Evolutionary conservation across 208 protist genomes (phyloP), one percentile per base, ranked within the genome.

Genomic region (Naegleria lovaniensis): DNA sequence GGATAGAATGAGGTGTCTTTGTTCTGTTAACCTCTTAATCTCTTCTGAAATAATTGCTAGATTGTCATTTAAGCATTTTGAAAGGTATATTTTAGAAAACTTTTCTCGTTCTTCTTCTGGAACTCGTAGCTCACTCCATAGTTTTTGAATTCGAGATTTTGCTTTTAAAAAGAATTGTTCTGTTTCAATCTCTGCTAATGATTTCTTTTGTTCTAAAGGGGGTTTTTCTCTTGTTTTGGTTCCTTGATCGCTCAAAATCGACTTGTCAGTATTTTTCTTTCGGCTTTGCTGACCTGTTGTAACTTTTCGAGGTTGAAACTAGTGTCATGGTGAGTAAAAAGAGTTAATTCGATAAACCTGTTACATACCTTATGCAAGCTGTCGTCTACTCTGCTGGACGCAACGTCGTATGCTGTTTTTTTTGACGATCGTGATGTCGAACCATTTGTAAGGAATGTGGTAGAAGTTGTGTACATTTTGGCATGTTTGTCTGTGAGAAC

Each of bases 1-100:
- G 0, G 33, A 40, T 40, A 85, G n/a, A 25, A 48, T 85, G 0
- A 48, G 0, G n/a, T 85, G 43, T 51, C 83, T 6, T 51, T 85
- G 83, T 85, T 85, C 83, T 85, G 83, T 85, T 33, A 85, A 85
- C 15, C 40, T 40, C n/a, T 85, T 48, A 85, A 85, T 85, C 25
- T 85, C 83, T 16, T 85, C 83, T 22, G 29, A 43, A n/a, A 48
- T n/a, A 22, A 85, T 40, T 13, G 39, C n/a, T 25, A 85, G 11
- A 29, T 85, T 85, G 25, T 79, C 67, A 79, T 79, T 79, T 0
- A n/a, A 36, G 29, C 29, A 79, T 48, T 85, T 40, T 13, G 83
- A 85, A 36, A 79, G 29, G 36, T 79, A 79, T 25, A 79, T 79
- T 79, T 33, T 25, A 22, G 33, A 38, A 29, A 85, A 85, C 29